These are phyloP conservation scores for Penicillium bovifimosum DNA, from an alignment of 495 filamentous ascomycete species.

Conservation along the genomic window DNA sequence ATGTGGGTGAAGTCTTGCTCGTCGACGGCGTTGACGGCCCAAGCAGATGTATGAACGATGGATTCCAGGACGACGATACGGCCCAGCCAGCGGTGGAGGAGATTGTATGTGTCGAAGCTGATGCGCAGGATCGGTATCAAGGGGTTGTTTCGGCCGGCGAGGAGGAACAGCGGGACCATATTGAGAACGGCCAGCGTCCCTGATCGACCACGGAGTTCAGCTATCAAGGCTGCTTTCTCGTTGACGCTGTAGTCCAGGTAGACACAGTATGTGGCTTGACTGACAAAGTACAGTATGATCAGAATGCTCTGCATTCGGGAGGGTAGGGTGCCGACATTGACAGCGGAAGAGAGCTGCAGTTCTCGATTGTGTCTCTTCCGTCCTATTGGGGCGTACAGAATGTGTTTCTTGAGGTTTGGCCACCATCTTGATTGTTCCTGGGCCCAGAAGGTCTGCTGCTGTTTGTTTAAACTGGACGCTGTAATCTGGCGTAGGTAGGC, in stretches of 20 bases:
- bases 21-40: constrained; percentile 48
- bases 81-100: constrained; percentile 92
- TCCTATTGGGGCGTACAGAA: constrained; percentile 78
- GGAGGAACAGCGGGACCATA: constrained; percentile 84
- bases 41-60: constrained; percentile 69
- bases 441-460: constrained; percentile 55
- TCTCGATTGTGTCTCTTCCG: constrained; percentile 83
- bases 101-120: constrained; percentile 95
- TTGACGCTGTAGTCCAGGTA: constrained; percentile 59
- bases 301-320: constrained; percentile 78
- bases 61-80: constrained; percentile 76
- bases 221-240: constrained; percentile 47
- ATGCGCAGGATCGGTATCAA: constrained; percentile 76
- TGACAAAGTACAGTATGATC: constrained; percentile 62
- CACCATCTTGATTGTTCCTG: constrained; percentile 61
- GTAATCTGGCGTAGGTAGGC: constrained; percentile 66
- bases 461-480: constrained; percentile 47
- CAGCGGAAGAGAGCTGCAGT: constrained; percentile 75
- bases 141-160: constrained; percentile 89
- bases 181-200: constrained; percentile 80
- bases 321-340: constrained; percentile 86
- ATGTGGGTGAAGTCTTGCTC: constrained; percentile 47
- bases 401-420: constrained; percentile 70
- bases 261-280: constrained; percentile 75
- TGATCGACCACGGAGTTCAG: constrained; percentile 73